Evolutionary conservation across 2,329 filamentous ascomycete genomes (phyloP).

Genomic region (Thielaviopsis populi): DNA sequence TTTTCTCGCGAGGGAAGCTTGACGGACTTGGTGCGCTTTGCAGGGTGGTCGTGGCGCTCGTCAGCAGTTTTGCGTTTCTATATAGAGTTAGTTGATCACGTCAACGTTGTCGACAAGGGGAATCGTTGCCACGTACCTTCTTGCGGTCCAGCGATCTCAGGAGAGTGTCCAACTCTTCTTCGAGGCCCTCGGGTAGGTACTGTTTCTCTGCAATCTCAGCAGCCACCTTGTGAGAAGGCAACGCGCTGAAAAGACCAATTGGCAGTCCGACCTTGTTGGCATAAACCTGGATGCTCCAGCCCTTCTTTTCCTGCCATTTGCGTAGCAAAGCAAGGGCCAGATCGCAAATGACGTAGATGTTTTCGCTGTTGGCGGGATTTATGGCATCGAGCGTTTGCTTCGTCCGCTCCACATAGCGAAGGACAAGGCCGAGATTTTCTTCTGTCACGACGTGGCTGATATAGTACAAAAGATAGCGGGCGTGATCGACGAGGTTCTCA

Average conservation of each 20-base stretch:
- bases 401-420: slow-evolving; percentile 79
- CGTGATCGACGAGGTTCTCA: slow-evolving; percentile 63
- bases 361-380: slow-evolving; percentile 48
- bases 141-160: slow-evolving; percentile 54
- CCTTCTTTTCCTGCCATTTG: slow-evolving; percentile 71
- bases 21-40: slow-evolving; percentile 23
- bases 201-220: slow-evolving; percentile 77
- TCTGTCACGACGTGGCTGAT: slow-evolving; percentile 68
- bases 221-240: slow-evolving; percentile 63
- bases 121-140: slow-evolving; percentile 34
- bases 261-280: slow-evolving; percentile 70
- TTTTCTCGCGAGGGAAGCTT: slow-evolving; percentile 21
- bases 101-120: not conserved
- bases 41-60: slow-evolving; percentile 32
- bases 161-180: slow-evolving; percentile 59
- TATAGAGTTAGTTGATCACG: not conserved
- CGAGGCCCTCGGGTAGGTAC: slow-evolving; percentile 62
- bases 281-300: slow-evolving; percentile 74
- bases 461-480: slow-evolving; percentile 82
- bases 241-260: slow-evolving; percentile 56
- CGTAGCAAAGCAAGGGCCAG: slow-evolving; percentile 69
- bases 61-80: slow-evolving; percentile 44
- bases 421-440: slow-evolving; percentile 75
- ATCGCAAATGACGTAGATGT: slow-evolving; percentile 76
- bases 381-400: slow-evolving; percentile 81